Percentiles rank a stretch among this genome's conserved stretches.
Evolutionary conservation across 2,329 filamentous ascomycete species (phyloP).

Genomic region (Trichoderma oligosporum): DNA sequence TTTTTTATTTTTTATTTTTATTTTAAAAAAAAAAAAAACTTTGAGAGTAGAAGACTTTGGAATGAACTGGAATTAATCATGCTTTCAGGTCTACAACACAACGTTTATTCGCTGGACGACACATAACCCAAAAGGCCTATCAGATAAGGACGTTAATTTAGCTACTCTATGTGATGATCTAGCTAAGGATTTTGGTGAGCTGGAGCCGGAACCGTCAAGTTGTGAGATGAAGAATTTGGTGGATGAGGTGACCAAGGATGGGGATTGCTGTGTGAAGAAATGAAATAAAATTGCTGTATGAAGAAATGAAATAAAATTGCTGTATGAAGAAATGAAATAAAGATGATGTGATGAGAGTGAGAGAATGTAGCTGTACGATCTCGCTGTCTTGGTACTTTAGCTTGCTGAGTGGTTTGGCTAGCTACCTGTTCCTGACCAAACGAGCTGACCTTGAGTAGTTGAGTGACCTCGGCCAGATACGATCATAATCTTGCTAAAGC

Average conservation of each 20-base stretch:
- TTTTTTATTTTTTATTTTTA: no score
- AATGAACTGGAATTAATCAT: background rate
- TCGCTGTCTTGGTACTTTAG: no score
- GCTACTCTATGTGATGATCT: constrained; percentile 60
- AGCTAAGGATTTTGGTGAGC: constrained; percentile 55
- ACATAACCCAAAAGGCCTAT: constrained; percentile 63
- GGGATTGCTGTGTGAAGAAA: constrained; percentile 54
- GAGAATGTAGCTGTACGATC: no score
- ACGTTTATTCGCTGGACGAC: constrained; percentile 71
- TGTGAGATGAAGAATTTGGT: constrained; percentile 43
- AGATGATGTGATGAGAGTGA: constrained; percentile 22
- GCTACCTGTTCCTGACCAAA: no score
- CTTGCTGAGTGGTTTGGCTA: no score
- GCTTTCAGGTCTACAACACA: constrained; percentile 62
- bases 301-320: constrained; percentile 39
- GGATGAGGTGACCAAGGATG: constrained; percentile 44
- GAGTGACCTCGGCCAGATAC: no score
- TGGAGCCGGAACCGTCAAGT: constrained; percentile 31
- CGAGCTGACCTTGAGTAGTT: no score
- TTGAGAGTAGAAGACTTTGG: no score
- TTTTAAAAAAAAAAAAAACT: background rate
- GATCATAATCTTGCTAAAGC: no score
- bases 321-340: constrained; percentile 38
- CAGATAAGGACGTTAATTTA: constrained; percentile 58
- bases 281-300: constrained; percentile 20